A percentile compares a stretch with the other conserved stretches of the same genome.
Conservation (phyloP, 75 land plant genomes). For the Pinus taeda region DNA sequence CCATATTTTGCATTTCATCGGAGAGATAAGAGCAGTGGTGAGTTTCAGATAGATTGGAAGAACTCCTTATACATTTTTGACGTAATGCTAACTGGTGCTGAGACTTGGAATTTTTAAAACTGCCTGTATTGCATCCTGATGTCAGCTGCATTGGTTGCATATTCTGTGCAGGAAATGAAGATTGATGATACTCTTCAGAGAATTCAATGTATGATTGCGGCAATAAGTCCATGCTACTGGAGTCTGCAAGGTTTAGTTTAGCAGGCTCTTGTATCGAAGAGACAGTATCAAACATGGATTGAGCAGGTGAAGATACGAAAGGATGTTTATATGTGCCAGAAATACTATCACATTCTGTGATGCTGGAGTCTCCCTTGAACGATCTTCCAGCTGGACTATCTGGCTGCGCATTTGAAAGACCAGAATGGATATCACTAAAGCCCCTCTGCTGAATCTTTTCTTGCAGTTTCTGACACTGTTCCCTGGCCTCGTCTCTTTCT, state of each 20-base stretch:
- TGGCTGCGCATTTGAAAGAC: slow-evolving; percentile 12
- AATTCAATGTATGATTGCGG: slow-evolving; percentile 4
- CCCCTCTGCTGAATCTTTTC: slow-evolving; percentile 26
- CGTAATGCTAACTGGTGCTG: slow-evolving; percentile 2
- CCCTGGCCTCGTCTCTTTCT: slow-evolving; percentile 79
- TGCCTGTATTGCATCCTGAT: slow-evolving; percentile 7
- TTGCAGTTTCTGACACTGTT: slow-evolving; percentile 53
- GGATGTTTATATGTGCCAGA: slow-evolving; percentile 26
- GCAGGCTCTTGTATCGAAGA: slow-evolving; percentile 39
- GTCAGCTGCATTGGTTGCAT: slow-evolving; percentile 4
- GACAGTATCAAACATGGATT: slow-evolving; percentile 44
- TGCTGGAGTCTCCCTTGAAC: slow-evolving; percentile 24
- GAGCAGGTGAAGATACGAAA: slow-evolving; percentile 33
- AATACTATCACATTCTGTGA: slow-evolving; percentile 49
- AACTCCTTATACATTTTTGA: not conserved
- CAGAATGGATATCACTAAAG: not conserved
- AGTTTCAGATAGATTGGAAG: slow-evolving; percentile 8
- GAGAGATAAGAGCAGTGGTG: not conserved
- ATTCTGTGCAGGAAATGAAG: slow-evolving; percentile 3
- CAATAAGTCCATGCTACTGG: slow-evolving; percentile 10
- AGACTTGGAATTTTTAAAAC: slow-evolving; percentile 7
- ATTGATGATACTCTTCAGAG: slow-evolving; percentile 8
- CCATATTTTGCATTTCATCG: not conserved
- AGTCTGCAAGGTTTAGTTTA: slow-evolving; percentile 24
- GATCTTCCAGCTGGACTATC: slow-evolving; percentile 24